Base-by-base conservation (phyloP, 768 basidiomycete genomes). In the Trichaptum fuscoviolaceum region DNA sequence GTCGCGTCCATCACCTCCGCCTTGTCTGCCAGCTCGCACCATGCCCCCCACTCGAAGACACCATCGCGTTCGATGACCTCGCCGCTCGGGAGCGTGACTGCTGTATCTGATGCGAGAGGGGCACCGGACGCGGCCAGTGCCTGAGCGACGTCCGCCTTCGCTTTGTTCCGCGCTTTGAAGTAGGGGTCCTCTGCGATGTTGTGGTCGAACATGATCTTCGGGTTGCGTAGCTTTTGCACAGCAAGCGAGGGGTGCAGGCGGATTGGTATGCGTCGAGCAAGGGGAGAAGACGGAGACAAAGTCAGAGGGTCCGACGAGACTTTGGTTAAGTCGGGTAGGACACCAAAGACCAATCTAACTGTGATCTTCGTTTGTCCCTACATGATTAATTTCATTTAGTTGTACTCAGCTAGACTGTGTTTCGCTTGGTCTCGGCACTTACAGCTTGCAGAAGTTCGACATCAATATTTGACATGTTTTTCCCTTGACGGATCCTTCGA, bases 381-480 rank as follows among this genome's bases (percentile, higher is more conserved):
- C 25, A 64, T 6, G 12, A 66, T 10, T 20, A 7, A 17, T 4
- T 66, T 8, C 9, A 66, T 57, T 1, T n/a, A 9, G 57, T 26
- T 30, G 30, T 3, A 30, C 2, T 30, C 30, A 30, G 30, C 2
- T 2, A 30, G 8, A 8, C 8, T 8, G 30, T 30, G 30, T 3
- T 3, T 8, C 8, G 30, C 30, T 3, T 30, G n/a, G n/a, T n/a
- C n/a, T 30, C 8, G 8, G 58, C 42, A 75, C 76, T 30, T 69
- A 88, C 88, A 71, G 82, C 74, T 73, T 89, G 89, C n/a, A 83
- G 64, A 18, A 90, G 78, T 36, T 86, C 82, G 20, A 86, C 88
- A 10, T 77, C 71, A n/a, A 91, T 62, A 66, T 87, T 87, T 20
- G 85, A 84, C 66, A 87, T 85, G 0, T 76, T 78, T 60, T 78